phyloP scores from a whole-genome alignment of 371 early-diverging fungal genomes.

The Blakeslea trispora region DNA sequence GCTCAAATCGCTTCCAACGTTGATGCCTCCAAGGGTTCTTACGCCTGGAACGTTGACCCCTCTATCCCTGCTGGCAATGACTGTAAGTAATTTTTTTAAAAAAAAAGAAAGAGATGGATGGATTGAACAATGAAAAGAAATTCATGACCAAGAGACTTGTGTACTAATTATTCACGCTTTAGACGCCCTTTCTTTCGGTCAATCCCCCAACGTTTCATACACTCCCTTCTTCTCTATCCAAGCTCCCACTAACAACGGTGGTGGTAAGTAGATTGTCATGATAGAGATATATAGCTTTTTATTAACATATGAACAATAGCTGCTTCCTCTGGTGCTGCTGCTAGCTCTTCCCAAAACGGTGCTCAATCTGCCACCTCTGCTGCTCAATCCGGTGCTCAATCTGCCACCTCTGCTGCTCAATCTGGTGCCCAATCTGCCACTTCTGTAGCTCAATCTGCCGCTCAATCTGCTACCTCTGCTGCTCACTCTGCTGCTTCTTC shows the following conservation, averaged over 20 bases:
- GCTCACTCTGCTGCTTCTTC: not conserved
- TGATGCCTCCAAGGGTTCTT: conserved; percentile 29
- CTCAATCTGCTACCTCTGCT: conserved; percentile 1
- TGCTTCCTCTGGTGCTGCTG: conserved; percentile 4
- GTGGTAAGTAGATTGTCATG: conserved; percentile 2
- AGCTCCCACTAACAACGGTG: conserved; percentile 31
- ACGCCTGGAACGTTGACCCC: conserved; percentile 44
- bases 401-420: not conserved
- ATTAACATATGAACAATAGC: too few relatives aligned
- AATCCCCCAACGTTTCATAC: conserved; percentile 21
- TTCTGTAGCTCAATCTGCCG: conserved; percentile 1
- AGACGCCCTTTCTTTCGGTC: conserved; percentile 21
- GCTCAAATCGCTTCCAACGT: conserved; percentile 32
- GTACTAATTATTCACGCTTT: not conserved
- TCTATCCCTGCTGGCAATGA: conserved; percentile 32
- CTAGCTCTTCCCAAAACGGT: conserved; percentile 10
- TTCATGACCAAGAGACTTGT: too few relatives aligned
- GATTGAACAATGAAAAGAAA: too few relatives aligned
- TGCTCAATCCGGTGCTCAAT: conserved; percentile 5
- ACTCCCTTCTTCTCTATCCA: conserved; percentile 44
- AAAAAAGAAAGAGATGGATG: too few relatives aligned
- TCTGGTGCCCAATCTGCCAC: not conserved
- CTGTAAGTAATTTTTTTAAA: too few relatives aligned
- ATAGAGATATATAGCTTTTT: not conserved
- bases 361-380: not conserved